Percentiles rank a stretch among this genome's conserved stretches.
phyloP scores from a whole-genome alignment of 768 basidiomycete genomes.

The Russula virescens region DNA sequence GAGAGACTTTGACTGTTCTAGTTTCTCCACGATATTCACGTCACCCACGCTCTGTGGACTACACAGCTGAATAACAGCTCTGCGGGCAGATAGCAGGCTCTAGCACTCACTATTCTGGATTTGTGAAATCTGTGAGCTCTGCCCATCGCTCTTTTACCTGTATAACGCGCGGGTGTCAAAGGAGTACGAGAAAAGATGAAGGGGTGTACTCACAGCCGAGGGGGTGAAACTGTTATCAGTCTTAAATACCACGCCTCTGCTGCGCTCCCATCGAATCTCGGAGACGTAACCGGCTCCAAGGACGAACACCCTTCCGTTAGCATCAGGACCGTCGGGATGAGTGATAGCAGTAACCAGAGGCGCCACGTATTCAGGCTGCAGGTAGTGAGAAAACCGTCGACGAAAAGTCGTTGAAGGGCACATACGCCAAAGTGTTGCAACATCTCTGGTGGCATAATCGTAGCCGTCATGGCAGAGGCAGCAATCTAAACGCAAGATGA shows the following conservation, averaged over 20 bases:
- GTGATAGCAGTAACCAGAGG: constrained; percentile 87
- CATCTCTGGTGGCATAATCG: constrained; percentile 91
- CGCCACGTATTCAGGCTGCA: constrained; percentile 82
- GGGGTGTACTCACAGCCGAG: constrained; percentile 58
- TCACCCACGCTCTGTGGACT: constrained; percentile 67
- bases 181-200: neutral
- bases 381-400: neutral
- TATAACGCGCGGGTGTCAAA: neutral
- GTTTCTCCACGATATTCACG: constrained; percentile 51
- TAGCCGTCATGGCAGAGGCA: constrained; percentile 95
- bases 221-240: constrained; percentile 89
- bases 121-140: constrained; percentile 73
- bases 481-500: constrained; percentile 53
- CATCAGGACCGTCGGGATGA: constrained; percentile 78
- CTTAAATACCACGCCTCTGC: constrained; percentile 82
- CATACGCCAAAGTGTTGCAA: constrained; percentile 75
- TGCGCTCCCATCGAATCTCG: constrained; percentile 91
- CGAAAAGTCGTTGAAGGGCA: neutral
- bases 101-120: constrained; percentile 57
- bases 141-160: constrained; percentile 82
- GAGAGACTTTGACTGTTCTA: constrained; percentile 57
- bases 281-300: constrained; percentile 89
- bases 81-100: neutral
- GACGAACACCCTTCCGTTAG: constrained; percentile 81
- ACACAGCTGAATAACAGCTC: constrained; percentile 21